These are phyloP conservation scores for Exophiala alcalophila DNA, from an alignment of 2,329 filamentous ascomycete genomes.

Conservation along the genomic window DNA sequence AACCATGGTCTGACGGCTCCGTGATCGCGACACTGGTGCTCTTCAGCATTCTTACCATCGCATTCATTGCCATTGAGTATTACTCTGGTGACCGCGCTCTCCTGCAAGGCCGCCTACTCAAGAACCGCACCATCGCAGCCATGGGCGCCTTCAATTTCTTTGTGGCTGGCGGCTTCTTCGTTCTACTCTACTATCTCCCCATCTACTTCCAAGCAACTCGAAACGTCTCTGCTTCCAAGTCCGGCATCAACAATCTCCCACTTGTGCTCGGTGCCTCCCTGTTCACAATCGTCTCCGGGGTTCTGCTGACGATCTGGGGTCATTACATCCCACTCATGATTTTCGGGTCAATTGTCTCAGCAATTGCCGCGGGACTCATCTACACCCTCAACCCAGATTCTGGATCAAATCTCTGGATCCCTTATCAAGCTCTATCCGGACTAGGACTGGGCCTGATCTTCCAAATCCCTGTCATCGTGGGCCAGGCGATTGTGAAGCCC, in stretches of 20 bases:
- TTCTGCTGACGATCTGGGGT: slow-evolving; percentile 33
- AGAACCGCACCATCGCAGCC: slow-evolving; percentile 38
- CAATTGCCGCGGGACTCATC: slow-evolving; percentile 35
- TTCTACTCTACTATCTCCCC: slow-evolving; percentile 47
- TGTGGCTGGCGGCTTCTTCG: slow-evolving; percentile 36
- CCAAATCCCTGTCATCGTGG: slow-evolving; percentile 33
- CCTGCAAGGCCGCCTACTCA: slow-evolving; percentile 39
- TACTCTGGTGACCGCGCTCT: slow-evolving; percentile 43
- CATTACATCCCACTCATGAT: slow-evolving; percentile 33
- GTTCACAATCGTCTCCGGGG: slow-evolving; percentile 36
- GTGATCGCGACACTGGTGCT: slow-evolving; percentile 49
- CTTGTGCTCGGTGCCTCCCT: slow-evolving; percentile 40
- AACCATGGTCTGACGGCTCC: slow-evolving; percentile 38
- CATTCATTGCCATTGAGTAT: slow-evolving; percentile 39
- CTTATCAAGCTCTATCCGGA: slow-evolving; percentile 38
- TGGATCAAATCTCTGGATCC: slow-evolving; percentile 36
- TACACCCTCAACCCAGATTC: slow-evolving; percentile 36
- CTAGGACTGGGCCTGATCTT: slow-evolving; percentile 33
- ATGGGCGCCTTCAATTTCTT: slow-evolving; percentile 39
- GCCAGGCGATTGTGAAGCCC: slow-evolving; percentile 31
- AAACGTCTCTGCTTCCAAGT: slow-evolving; percentile 35
- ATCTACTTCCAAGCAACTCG: slow-evolving; percentile 50
- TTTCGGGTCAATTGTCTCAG: slow-evolving; percentile 29
- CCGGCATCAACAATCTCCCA: slow-evolving; percentile 45
- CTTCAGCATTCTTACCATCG: slow-evolving; percentile 39